Evolutionary conservation across 1,139 yeast genomes (phyloP), one percentile per base, ranked within the genome.

Genomic region (Meyerozyma carpophila): DNA sequence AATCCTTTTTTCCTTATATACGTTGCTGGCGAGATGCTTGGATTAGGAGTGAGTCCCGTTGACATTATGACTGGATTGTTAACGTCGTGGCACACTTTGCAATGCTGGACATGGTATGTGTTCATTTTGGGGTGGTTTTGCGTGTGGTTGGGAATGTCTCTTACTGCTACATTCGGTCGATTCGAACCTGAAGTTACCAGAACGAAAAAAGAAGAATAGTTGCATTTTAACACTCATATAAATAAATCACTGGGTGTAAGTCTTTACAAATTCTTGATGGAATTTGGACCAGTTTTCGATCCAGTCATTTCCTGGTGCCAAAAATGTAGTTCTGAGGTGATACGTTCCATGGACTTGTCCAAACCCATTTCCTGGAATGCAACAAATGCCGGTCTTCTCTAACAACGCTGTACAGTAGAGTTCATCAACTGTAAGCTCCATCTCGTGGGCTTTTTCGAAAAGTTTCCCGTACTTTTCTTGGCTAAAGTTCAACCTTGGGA

Each of bases 281-380:
- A 93, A 93, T 25, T 66, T 61, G 43, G 77, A 75, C 90, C 97
- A 86, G 39, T 73, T 66, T 16, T 78, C 73, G 48, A 90, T 86
- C 88, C 96, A 90, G 53, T 88, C 94, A 31, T 79, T 77, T 36
- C 97, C 98, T 13, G 98, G 97, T 14, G 98, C 95, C 58, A 93
- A 75, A 71, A 93, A 93, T 2, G 98, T 93, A 3, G 98, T 93
- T 73, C 98, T 81, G 57, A 93, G 77, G 62, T 93, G 98, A 69
- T 75, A 86, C 8, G 97, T 89, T 21, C 87, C 95, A 42, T 82
- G 82, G 40, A 73, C 84, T 68, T 94, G 98, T 36, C 98, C 98
- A 58, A 93, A 94, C 2, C 98, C 98, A 38, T 90, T 82, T 36
- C 98, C 99, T 28, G 98, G 98, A 49, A 93, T 95, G 44, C 95